phyloP scores from a whole-genome alignment of 2,329 filamentous ascomycete species.

The Grosmannia clavigera region DNA sequence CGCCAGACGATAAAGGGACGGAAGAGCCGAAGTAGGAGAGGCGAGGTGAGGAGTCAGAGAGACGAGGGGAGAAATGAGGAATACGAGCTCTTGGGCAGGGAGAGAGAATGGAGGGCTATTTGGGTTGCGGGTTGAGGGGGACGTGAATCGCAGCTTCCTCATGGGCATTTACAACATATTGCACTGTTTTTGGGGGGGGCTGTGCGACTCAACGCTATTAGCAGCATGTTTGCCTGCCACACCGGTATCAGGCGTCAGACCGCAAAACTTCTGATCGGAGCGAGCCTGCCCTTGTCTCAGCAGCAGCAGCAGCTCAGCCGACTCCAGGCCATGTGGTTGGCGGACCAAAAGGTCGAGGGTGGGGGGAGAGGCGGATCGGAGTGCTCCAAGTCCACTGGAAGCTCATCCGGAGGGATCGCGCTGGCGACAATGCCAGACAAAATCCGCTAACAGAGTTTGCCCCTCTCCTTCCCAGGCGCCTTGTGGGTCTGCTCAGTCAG shows the following conservation, averaged over 20 bases:
- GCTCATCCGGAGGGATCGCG: background rate
- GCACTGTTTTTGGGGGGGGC: background rate
- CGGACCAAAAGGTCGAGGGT: background rate
- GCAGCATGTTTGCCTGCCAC: background rate
- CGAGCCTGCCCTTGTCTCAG: conserved; percentile 12
- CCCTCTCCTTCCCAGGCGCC: background rate
- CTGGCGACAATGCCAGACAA: background rate
- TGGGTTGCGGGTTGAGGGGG: background rate
- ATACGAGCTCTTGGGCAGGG: background rate
- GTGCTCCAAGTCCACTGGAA: background rate
- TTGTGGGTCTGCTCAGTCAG: conserved; percentile 15
- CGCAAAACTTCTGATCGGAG: conserved; percentile 5
- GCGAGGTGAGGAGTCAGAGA: background rate
- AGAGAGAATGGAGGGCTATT: background rate
- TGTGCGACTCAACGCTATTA: background rate
- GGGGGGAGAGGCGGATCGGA: background rate
- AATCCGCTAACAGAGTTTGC: background rate
- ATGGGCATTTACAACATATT: no score
- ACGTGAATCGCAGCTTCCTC: background rate
- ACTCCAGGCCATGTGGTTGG: conserved; percentile 20
- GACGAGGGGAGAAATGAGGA: background rate
- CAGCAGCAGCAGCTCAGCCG: background rate
- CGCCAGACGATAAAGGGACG: conserved; percentile 9
- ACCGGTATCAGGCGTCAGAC: no score
- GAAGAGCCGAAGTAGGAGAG: background rate